Evolutionary conservation across 495 filamentous ascomycete species (phyloP).

Genomic region (Trichoderma asperelloides): DNA sequence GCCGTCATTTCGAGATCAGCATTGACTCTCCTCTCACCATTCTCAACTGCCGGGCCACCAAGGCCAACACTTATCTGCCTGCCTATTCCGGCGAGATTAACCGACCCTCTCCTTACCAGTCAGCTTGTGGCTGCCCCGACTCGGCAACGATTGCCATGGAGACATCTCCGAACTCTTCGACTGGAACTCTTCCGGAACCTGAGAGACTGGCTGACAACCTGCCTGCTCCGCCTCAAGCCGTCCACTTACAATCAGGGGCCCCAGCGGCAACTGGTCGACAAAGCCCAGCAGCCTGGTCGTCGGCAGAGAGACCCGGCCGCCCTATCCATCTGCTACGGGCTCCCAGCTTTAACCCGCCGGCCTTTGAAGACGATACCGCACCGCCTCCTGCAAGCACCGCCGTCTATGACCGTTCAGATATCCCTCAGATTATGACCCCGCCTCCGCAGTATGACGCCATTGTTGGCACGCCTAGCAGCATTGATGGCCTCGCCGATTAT

Average conservation of each 20-base stretch:
- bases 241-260: constrained; percentile 17
- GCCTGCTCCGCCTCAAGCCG: constrained; percentile 21
- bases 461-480: constrained; percentile 68
- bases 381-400: constrained; percentile 42
- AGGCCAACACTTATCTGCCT: constrained; percentile 82
- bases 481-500: constrained; percentile 83
- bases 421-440: constrained; percentile 54
- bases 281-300: constrained; percentile 13
- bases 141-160: constrained; percentile 41
- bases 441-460: constrained; percentile 83
- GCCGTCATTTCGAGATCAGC: constrained; percentile 95
- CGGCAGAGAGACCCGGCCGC: constrained; percentile 24
- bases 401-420: not conserved
- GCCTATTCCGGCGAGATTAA: constrained; percentile 64
- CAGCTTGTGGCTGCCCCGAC: constrained; percentile 72
- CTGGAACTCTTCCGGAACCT: constrained; percentile 19
- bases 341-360: constrained; percentile 83
- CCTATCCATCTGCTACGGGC: constrained; percentile 86
- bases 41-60: constrained; percentile 85
- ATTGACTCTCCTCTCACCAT: constrained; percentile 97
- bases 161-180: constrained; percentile 26
- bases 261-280: constrained; percentile 15
- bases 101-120: constrained; percentile 36
- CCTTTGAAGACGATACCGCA: constrained; percentile 82
- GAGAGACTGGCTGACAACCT: constrained; percentile 14